Base-by-base conservation (phyloP, 2,329 filamentous ascomycete genomes). In the Penicillium psychrosexuale region DNA sequence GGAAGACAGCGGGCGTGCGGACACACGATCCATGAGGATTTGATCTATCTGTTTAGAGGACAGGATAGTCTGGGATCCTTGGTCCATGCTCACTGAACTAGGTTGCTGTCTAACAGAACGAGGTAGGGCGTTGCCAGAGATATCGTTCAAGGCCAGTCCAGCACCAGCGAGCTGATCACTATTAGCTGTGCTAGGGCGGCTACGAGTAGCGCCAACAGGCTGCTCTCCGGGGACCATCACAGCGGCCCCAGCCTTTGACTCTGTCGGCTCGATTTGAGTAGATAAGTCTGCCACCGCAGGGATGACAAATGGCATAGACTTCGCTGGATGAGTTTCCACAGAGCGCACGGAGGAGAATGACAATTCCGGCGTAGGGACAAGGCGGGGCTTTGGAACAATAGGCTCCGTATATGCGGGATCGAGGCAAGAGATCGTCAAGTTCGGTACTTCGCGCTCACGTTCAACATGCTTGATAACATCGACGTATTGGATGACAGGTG, bases 21-120 rank as follows among this genome's bases (percentile, higher is more conserved):
- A 66, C 47, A 70, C 68, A 63, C 83, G 84, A 51, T 80, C 79
- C 61, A 82, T 81, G 53, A 95, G 75, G 66, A 96, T 80, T 52
- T 84, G 82, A 62, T 96, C 91, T 60, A 96, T 90, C 53, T 88
- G 86, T 47, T 88, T 84, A 0, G 89, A 84, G n/a, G 91, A 95
- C 30, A 97, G 78, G 37, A 87, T 81, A 24, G 92, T 97, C 74
- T 97, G 93, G 13, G 89, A 88, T 50, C 86, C 84, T 61, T 88
- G 87, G 65, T 96, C 90, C 19, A 80, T 76, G 57, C 81, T 87
- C 51, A 75, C 71, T 38, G 69, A 70, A 64, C 56, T 63, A 17
- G 63, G 65, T 22, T 55, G 59, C n/a, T 61, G 58, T 51, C 49
- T 66, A 27, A 59, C 46, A 40, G 68, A 67, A 24, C 66, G 66